phyloP scores from a whole-genome alignment of 108 stramenopile genomes.

The Cyclostephanos tholiformis region DNA sequence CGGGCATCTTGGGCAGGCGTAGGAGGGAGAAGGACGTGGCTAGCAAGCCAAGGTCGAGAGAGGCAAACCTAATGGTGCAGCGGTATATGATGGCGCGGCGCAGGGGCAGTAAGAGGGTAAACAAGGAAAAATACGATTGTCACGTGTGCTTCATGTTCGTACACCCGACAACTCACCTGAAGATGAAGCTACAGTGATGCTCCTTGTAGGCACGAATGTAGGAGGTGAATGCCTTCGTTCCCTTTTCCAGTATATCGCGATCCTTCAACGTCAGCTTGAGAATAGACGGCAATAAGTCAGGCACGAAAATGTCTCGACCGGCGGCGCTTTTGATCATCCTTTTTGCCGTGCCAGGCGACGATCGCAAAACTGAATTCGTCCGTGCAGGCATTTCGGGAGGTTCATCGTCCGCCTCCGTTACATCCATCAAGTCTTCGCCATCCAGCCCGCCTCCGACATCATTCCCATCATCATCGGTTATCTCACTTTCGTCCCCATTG shows the following conservation, averaged over 20 bases:
- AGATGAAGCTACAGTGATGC: slow-evolving; percentile 90
- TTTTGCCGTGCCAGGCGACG: slow-evolving; percentile 4
- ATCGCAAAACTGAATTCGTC: neutral
- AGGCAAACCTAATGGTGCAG: slow-evolving; percentile 68
- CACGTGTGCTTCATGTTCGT: neutral
- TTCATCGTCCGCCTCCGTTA: neutral
- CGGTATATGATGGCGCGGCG: neutral
- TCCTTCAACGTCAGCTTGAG: slow-evolving; percentile 79
- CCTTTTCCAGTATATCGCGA: slow-evolving; percentile 95
- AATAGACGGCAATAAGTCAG: slow-evolving; percentile 70
- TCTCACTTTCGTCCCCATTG: slow-evolving; percentile 21
- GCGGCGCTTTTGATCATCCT: slow-evolving; percentile 46
- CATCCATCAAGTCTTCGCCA: neutral
- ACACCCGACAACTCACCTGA: slow-evolving; percentile 58
- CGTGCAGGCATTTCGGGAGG: neutral
- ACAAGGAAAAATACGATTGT: neutral
- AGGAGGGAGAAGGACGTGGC: slow-evolving; percentile 93
- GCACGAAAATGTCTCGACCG: slow-evolving; percentile 36
- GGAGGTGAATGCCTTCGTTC: slow-evolving; percentile 93
- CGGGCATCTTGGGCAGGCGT: slow-evolving; percentile 97
- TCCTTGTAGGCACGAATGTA: slow-evolving; percentile 97
- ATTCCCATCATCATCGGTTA: neutral
- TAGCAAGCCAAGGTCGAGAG: slow-evolving; percentile 86
- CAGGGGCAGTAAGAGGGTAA: neutral
- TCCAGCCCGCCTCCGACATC: neutral